These are phyloP conservation scores for Citrus sp. DNA, from an alignment of 345 rosid genomes.

Conservation along the genomic window DNA sequence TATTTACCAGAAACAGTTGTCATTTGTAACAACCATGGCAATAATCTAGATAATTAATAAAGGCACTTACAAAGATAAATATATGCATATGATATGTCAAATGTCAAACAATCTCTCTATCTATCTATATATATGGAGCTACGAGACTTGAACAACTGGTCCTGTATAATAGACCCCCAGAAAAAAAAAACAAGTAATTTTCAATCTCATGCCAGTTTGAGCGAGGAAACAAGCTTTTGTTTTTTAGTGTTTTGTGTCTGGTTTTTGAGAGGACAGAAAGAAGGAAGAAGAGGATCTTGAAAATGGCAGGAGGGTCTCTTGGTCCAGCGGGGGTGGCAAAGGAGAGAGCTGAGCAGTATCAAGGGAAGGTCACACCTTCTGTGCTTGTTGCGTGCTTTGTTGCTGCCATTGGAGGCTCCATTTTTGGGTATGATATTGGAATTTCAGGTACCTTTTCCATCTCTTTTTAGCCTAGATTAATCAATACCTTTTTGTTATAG, in stretches of 20 bases:
- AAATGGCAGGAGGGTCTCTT: slow-evolving; percentile 82
- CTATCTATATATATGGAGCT: background rate
- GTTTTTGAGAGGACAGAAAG: background rate
- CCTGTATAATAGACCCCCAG: background rate
- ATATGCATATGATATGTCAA: background rate
- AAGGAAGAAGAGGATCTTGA: slow-evolving; percentile 4
- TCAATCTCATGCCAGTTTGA: background rate
- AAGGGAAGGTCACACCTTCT: slow-evolving; percentile 69
- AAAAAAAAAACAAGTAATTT: background rate
- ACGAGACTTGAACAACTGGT: background rate
- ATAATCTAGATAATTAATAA: background rate
- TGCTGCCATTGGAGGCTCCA: slow-evolving; percentile 84
- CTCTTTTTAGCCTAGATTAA: no score
- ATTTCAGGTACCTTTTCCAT: slow-evolving; percentile 54
- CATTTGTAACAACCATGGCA: background rate
- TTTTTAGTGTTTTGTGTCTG: background rate
- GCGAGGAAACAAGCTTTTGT: background rate
- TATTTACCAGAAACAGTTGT: background rate
- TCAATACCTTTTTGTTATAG: background rate
- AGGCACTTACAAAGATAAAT: background rate
- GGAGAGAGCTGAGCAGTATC: slow-evolving; percentile 76
- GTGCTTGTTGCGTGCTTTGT: slow-evolving; percentile 66
- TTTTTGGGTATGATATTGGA: slow-evolving; percentile 93
- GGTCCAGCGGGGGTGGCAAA: slow-evolving; percentile 76
- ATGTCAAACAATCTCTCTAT: no score